These are phyloP conservation scores for Polysphondylium violaceum DNA, from an alignment of 78 protist genomes.

Conservation along the genomic window DNA sequence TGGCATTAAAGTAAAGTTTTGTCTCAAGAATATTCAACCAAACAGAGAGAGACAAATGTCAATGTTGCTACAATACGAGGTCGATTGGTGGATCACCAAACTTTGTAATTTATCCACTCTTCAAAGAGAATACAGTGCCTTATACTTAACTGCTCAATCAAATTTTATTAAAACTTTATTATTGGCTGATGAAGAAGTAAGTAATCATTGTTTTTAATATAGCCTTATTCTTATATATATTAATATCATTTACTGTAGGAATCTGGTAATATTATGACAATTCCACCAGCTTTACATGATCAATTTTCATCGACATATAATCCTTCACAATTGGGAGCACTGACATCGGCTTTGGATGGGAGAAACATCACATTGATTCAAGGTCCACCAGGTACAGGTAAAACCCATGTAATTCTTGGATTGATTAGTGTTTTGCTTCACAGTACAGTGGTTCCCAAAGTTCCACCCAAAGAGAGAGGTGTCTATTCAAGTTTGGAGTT, in stretches of 20 bases:
- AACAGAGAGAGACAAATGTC: conserved; percentile 29
- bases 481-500: background rate
- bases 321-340: conserved; percentile 55
- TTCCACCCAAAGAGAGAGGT: background rate
- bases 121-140: conserved; percentile 61
- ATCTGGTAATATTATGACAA: conserved; percentile 23
- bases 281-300: conserved; percentile 46
- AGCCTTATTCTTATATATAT: no score
- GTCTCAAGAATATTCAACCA: conserved; percentile 12
- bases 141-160: conserved; percentile 24
- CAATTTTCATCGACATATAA: conserved; percentile 31
- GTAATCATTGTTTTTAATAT: no score
- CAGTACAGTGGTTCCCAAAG: conserved; percentile 34
- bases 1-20: conserved; percentile 65
- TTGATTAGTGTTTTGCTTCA: conserved; percentile 62
- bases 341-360: conserved; percentile 55
- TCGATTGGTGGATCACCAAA: conserved; percentile 77
- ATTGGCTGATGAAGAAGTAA: conserved; percentile 28
- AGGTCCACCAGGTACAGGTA: conserved; percentile 85
- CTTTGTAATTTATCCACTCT: conserved; percentile 68
- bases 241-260: no score
- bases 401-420: conserved; percentile 70
- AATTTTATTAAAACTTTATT: conserved; percentile 61
- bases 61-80: conserved; percentile 34
- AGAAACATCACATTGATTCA: conserved; percentile 53